Conservation (phyloP, 2,329 filamentous ascomycete species). For the Fusarium sp. region DNA sequence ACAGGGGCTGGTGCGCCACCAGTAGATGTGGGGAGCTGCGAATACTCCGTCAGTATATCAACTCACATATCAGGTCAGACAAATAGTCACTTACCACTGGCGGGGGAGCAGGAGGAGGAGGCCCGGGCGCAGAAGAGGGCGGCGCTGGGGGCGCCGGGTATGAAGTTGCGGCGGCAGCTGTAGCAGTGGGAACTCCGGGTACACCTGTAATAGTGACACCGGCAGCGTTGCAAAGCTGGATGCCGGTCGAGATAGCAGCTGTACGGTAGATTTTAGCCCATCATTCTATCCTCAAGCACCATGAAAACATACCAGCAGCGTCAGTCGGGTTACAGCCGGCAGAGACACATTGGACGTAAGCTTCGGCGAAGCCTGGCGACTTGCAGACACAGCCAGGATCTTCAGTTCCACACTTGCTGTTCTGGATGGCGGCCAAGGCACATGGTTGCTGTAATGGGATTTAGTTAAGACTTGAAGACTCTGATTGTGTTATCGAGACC, state of each 20-base stretch:
- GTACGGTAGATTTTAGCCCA: not conserved
- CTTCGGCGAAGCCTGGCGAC: not conserved
- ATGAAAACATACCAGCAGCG: slow-evolving; percentile 8
- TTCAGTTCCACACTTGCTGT: slow-evolving; percentile 8
- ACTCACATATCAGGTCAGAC: not conserved
- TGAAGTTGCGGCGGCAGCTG: not conserved
- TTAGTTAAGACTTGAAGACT: not conserved
- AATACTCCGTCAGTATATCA: not conserved
- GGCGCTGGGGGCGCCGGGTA: not conserved
- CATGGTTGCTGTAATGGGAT: slow-evolving; percentile 10
- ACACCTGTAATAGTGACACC: slow-evolving; percentile 1
- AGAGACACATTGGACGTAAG: not conserved
- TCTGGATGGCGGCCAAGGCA: slow-evolving; percentile 5
- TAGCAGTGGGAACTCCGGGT: not conserved
- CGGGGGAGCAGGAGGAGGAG: not conserved
- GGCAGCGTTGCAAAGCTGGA: slow-evolving; percentile 8
- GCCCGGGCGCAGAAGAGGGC: not conserved
- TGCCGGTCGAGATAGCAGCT: slow-evolving; percentile 2
- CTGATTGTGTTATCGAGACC: no score
- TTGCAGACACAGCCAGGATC: slow-evolving; percentile 25
- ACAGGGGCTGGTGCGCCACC: not conserved
- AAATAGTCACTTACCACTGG: slow-evolving; percentile 5
- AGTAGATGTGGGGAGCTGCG: slow-evolving; percentile 3
- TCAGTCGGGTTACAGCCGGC: slow-evolving; percentile 4
- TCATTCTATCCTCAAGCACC: not conserved